Evolutionary conservation across 768 basidiomycete genomes (phyloP).

Genomic region (Coprinellus micaceus): DNA sequence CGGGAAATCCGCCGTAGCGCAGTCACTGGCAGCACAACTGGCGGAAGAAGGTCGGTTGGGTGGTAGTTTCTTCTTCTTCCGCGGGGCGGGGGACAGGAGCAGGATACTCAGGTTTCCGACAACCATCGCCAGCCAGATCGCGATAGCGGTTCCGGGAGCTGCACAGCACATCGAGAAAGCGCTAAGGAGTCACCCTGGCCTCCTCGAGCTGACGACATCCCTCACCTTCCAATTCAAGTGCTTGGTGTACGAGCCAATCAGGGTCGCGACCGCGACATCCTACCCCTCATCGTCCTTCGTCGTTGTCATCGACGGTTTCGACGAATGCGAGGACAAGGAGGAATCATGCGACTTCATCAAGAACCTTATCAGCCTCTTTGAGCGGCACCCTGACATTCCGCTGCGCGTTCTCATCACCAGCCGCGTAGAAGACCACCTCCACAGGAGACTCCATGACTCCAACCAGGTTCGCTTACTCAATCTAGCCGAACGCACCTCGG

Average conservation of each 20-base stretch:
- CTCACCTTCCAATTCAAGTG: not conserved
- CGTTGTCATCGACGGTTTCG: conserved; percentile 6
- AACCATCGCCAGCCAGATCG: not conserved
- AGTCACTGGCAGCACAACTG: not conserved
- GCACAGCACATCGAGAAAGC: not conserved
- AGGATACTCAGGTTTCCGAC: not conserved
- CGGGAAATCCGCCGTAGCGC: conserved; percentile 3
- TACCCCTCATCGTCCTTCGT: not conserved
- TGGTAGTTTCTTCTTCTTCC: conserved; percentile 1
- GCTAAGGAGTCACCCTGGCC: not conserved
- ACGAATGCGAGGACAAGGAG: conserved; percentile 5
- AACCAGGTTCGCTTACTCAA: not conserved
- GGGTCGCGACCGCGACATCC: no score
- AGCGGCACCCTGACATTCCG: not conserved
- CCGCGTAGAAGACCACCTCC: not conserved
- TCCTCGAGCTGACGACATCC: not conserved
- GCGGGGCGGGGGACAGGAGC: not conserved
- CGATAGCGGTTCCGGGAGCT: not conserved
- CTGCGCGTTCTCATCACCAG: not conserved
- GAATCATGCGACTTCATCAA: not conserved
- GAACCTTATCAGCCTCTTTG: not conserved
- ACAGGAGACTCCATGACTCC: not conserved
- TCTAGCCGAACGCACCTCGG: not conserved
- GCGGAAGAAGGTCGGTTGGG: not conserved
- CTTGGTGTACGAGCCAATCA: not conserved